Percentiles rank a stretch among this genome's conserved stretches.
Evolutionary conservation across 73 alveolate species (phyloP).

Genomic region (Paramecium tetraurelia): DNA sequence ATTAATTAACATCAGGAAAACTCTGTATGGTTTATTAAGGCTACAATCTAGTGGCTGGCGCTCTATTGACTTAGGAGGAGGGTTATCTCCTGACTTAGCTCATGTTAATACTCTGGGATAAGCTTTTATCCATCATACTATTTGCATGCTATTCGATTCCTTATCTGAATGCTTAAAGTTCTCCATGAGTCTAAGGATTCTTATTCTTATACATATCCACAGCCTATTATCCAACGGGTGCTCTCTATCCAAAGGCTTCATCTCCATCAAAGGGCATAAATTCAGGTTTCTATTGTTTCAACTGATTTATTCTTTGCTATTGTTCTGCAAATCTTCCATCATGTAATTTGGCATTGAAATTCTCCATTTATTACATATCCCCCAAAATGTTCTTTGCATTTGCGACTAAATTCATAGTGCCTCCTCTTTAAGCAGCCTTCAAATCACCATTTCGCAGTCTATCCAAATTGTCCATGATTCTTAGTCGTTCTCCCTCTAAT

Average conservation of each 20-base stretch:
- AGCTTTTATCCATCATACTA: background rate
- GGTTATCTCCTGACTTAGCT: background rate
- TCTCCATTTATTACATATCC: constrained; percentile 58
- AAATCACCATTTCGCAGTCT: constrained; percentile 60
- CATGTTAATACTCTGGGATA: background rate
- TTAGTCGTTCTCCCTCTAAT: constrained; percentile 75
- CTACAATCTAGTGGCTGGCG: background rate
- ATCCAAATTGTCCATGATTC: constrained; percentile 76
- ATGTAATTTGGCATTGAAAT: constrained; percentile 50
- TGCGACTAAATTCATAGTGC: constrained; percentile 56
- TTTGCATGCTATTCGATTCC: constrained; percentile 18
- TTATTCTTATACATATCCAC: background rate
- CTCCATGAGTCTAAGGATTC: constrained; percentile 28
- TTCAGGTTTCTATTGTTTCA: constrained; percentile 62
- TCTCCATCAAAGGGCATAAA: constrained; percentile 61
- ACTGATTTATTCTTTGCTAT: constrained; percentile 48
- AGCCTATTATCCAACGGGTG: background rate
- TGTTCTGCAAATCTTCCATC: constrained; percentile 64
- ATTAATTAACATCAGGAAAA: background rate
- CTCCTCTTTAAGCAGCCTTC: constrained; percentile 52
- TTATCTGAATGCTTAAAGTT: constrained; percentile 38
- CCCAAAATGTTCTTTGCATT: constrained; percentile 61
- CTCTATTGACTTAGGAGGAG: constrained; percentile 16
- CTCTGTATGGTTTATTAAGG: background rate
- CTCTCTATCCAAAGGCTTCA: constrained; percentile 50